Base-by-base conservation (phyloP, 768 basidiomycete genomes). In the Russula brevipes region DNA sequence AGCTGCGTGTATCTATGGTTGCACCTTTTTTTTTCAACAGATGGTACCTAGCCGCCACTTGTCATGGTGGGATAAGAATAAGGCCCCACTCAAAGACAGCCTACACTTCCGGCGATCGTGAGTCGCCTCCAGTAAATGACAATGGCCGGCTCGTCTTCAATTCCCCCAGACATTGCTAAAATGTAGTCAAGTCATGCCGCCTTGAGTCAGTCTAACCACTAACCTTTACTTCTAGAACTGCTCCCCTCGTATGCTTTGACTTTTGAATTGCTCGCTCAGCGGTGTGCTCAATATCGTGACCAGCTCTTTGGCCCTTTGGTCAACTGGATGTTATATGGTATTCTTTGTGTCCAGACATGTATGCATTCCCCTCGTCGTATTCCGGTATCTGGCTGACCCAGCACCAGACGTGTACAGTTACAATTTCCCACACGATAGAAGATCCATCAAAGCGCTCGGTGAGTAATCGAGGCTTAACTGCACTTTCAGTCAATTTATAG, bases 371-470 rank as follows among this genome's bases (percentile, higher is more conserved):
- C 5, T 33, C 11, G 11, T 17, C 33, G 5, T 16, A 3, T 14
- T 19, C 5, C 11, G n/a, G 12, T 24, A 19, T 16, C 14, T 12
- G 14, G 12, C 31, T 33, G 19, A 54, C 33, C 17, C 24, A 5
- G 35, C 4, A 14, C 5, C 62, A 53, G 57, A 63, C 5, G 51
- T 63, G 10, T 63, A 59, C 35, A 54, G 17, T 36, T 63, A 58
- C 50, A 59, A 59, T 19, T 63, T 59, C 41, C 44, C 57, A 38
- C 51, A 52, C 33, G 62, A 63, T 38, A 63, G 35, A 30, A 9
- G 50, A 35, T 17, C 11, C n/a, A 31, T 63, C 2, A 61, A 61
- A 51, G 24, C 44, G 7, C 47, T 61, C 24, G 53, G 60, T 56
- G 38, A 10, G 54, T 35, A 31, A 38, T 39, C 38, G 38, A 39